A percentile compares a stretch with the other conserved stretches of the same genome.
phyloP scores from a whole-genome alignment of 805 yeast species.

The Metschnikowia chrysomelidarum region DNA sequence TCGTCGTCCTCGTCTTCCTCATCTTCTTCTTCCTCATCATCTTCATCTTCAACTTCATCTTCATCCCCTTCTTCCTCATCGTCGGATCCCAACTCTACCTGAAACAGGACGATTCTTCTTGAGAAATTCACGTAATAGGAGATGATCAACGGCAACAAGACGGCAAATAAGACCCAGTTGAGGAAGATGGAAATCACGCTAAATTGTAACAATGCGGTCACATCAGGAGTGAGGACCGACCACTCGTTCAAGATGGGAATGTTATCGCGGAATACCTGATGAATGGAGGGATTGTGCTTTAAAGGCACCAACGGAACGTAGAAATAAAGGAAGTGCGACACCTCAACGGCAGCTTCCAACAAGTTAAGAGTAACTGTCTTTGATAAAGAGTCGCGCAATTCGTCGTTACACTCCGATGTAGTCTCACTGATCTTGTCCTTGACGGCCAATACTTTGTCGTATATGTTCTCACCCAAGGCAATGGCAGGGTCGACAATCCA shows the following conservation, averaged over 20 bases:
- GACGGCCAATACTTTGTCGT: slow-evolving; percentile 27
- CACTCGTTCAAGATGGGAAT: slow-evolving; percentile 23
- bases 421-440: slow-evolving; percentile 39
- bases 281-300: slow-evolving; percentile 35
- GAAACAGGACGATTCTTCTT: slow-evolving; percentile 36
- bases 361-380: slow-evolving; percentile 36
- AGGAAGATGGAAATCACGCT: slow-evolving; percentile 30
- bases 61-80: slow-evolving; percentile 6
- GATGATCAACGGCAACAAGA: slow-evolving; percentile 39
- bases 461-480: slow-evolving; percentile 25
- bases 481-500: slow-evolving; percentile 39
- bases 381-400: slow-evolving; percentile 40
- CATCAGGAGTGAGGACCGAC: slow-evolving; percentile 33
- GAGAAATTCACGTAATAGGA: slow-evolving; percentile 56
- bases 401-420: slow-evolving; percentile 33
- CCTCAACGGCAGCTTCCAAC: slow-evolving; percentile 32
- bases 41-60: slow-evolving; percentile 11
- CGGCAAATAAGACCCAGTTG: slow-evolving; percentile 42
- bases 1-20: slow-evolving; percentile 8
- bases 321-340: slow-evolving; percentile 29
- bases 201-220: slow-evolving; percentile 30
- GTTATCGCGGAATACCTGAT: slow-evolving; percentile 35
- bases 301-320: slow-evolving; percentile 37
- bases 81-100: slow-evolving; percentile 15
- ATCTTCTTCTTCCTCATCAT: slow-evolving; percentile 4